Evolutionary conservation across 1,284 basidiomycete species (phyloP).

Genomic region (Fomitiporia mediterranea): DNA sequence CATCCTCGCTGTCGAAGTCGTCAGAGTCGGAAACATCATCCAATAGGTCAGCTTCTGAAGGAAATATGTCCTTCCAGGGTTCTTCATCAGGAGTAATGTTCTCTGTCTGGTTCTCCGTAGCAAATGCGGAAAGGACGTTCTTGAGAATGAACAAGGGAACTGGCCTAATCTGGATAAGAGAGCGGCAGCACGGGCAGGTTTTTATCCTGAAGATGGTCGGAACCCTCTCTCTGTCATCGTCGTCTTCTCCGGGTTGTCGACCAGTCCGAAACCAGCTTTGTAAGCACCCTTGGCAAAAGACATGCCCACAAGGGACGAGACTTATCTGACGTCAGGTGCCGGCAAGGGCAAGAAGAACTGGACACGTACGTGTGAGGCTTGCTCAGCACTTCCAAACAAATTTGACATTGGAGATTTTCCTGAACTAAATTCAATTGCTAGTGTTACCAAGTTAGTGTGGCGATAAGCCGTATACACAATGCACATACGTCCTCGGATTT

Average conservation of each 20-base stretch:
- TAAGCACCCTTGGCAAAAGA: slow-evolving; percentile 61
- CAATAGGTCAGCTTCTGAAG: slow-evolving; percentile 38
- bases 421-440: slow-evolving; percentile 56
- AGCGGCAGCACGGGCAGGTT: slow-evolving; percentile 66
- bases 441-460: background rate
- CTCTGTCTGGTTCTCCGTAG: slow-evolving; percentile 24
- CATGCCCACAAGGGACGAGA: slow-evolving; percentile 68
- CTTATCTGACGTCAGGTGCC: slow-evolving; percentile 32
- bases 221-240: slow-evolving; percentile 43
- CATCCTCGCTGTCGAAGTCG: slow-evolving; percentile 30
- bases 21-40: slow-evolving; percentile 30
- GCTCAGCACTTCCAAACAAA: slow-evolving; percentile 63
- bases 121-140: slow-evolving; percentile 45
- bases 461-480: background rate
- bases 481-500: slow-evolving; percentile 52
- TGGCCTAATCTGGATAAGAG: slow-evolving; percentile 51
- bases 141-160: slow-evolving; percentile 66
- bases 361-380: slow-evolving; percentile 59
- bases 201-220: slow-evolving; percentile 55
- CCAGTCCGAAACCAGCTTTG: slow-evolving; percentile 72
- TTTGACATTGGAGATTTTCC: slow-evolving; percentile 59
- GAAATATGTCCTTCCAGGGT: slow-evolving; percentile 67
- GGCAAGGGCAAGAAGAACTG: background rate
- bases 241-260: slow-evolving; percentile 49
- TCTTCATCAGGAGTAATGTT: slow-evolving; percentile 40